phyloP scores from a whole-genome alignment of 106 monocot genomes.

The Hemerocallis citrina region DNA sequence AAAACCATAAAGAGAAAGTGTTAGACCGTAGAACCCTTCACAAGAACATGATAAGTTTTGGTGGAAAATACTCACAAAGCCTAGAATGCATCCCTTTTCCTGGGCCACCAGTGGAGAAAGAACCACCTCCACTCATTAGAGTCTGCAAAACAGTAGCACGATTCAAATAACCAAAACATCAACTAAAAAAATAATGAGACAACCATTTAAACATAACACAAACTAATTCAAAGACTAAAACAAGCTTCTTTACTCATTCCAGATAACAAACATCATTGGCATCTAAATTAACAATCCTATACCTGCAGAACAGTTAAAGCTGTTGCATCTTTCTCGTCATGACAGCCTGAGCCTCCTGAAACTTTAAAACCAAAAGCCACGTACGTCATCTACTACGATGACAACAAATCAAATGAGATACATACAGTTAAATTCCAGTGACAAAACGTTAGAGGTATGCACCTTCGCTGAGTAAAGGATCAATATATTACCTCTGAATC shows the following conservation, averaged over 20 bases:
- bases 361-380: slow-evolving; percentile 83
- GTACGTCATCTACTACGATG: slow-evolving; percentile 54
- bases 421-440: neutral
- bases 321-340: slow-evolving; percentile 61
- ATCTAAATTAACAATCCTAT: neutral
- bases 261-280: neutral
- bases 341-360: slow-evolving; percentile 84
- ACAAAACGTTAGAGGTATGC: neutral
- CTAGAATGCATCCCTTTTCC: slow-evolving; percentile 97
- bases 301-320: slow-evolving; percentile 77
- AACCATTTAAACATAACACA: neutral
- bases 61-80: slow-evolving; percentile 46
- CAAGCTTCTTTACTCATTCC: neutral
- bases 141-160: slow-evolving; percentile 32
- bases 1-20: too few relatives aligned
- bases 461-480: neutral
- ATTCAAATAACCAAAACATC: too few relatives aligned
- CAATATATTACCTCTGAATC: slow-evolving; percentile 55
- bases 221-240: neutral
- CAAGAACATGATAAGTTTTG: too few relatives aligned
- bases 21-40: too few relatives aligned
- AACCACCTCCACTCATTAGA: slow-evolving; percentile 87
- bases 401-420: slow-evolving; percentile 4
- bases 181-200: neutral
- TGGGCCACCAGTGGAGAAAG: slow-evolving; percentile 91